These are phyloP conservation scores for Phytophthora podocarpi DNA, from an alignment of 352 stramenopile genomes.

Conservation along the genomic window DNA sequence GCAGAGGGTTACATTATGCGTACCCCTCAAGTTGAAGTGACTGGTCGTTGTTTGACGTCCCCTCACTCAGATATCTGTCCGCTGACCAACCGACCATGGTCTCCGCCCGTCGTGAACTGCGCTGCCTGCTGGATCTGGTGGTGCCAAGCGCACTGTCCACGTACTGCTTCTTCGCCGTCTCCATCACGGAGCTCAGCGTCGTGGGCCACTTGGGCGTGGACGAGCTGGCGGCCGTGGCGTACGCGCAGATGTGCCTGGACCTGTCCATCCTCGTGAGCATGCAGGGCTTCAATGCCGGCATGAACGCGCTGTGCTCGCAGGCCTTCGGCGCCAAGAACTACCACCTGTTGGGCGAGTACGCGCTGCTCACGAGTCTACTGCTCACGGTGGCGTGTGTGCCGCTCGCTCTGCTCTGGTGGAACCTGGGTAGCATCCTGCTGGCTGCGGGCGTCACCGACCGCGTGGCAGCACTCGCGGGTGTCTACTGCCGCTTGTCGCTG, in stretches of 20 bases:
- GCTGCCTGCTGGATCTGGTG: constrained; percentile 58
- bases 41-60: constrained; percentile 12
- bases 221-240: constrained; percentile 78
- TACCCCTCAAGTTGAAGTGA: constrained; percentile 2
- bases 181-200: constrained; percentile 81
- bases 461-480: constrained; percentile 48
- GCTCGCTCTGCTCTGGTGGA: constrained; percentile 79
- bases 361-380: constrained; percentile 60
- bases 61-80: too few relatives aligned
- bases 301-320: constrained; percentile 85
- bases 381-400: constrained; percentile 70
- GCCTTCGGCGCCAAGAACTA: constrained; percentile 88
- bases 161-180: constrained; percentile 84
- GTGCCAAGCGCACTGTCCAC: constrained; percentile 63
- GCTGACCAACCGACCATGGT: constrained; percentile 40
- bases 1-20: neutral
- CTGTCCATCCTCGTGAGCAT: constrained; percentile 81
- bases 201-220: constrained; percentile 80
- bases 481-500: constrained; percentile 73
- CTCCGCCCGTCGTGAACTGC: constrained; percentile 38
- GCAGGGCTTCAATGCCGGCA: constrained; percentile 80
- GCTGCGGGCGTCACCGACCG: constrained; percentile 44
- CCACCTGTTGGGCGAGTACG: constrained; percentile 68
- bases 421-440: constrained; percentile 60
- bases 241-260: constrained; percentile 81